Evolutionary conservation across 371 early-diverging fungal genomes (phyloP).

Genomic region (Mortierella sp.): DNA sequence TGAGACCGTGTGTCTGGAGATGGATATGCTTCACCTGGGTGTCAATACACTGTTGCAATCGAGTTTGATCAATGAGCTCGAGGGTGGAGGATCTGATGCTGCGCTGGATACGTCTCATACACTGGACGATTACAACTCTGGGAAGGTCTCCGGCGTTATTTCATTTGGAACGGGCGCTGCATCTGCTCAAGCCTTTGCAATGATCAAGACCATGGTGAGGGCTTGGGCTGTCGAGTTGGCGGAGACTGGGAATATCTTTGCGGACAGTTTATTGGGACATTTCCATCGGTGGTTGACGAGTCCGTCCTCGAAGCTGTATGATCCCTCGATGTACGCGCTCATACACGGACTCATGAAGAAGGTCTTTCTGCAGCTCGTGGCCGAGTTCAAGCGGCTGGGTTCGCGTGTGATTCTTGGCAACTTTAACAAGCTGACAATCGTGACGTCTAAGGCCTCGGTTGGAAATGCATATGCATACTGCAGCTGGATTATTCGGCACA

Average conservation of each 20-base stretch:
- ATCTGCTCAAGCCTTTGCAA: slow-evolving; percentile 74
- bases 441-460: slow-evolving; percentile 81
- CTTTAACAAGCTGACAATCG: slow-evolving; percentile 82
- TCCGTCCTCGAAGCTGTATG: slow-evolving; percentile 80
- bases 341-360: slow-evolving; percentile 91
- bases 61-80: slow-evolving; percentile 79
- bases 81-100: slow-evolving; percentile 67
- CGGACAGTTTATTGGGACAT: slow-evolving; percentile 81
- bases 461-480: slow-evolving; percentile 79
- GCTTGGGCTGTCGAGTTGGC: slow-evolving; percentile 74
- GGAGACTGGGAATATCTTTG: slow-evolving; percentile 69
- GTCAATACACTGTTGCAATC: slow-evolving; percentile 85
- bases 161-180: slow-evolving; percentile 71
- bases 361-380: slow-evolving; percentile 83
- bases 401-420: slow-evolving; percentile 83
- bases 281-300: slow-evolving; percentile 92
- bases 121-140: slow-evolving; percentile 63
- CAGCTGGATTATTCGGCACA: slow-evolving; percentile 76
- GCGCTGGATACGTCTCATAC: slow-evolving; percentile 63
- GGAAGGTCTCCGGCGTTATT: slow-evolving; percentile 56
- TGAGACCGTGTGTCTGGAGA: slow-evolving; percentile 83
- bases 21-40: slow-evolving; percentile 84
- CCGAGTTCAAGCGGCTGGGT: slow-evolving; percentile 84
- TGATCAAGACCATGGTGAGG: slow-evolving; percentile 82
- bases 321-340: slow-evolving; percentile 82